A percentile compares a stretch with the other conserved stretches of the same genome.
These are phyloP conservation scores for Deakozyma indianensis DNA, from an alignment of 805 yeast genomes.

Conservation along the genomic window DNA sequence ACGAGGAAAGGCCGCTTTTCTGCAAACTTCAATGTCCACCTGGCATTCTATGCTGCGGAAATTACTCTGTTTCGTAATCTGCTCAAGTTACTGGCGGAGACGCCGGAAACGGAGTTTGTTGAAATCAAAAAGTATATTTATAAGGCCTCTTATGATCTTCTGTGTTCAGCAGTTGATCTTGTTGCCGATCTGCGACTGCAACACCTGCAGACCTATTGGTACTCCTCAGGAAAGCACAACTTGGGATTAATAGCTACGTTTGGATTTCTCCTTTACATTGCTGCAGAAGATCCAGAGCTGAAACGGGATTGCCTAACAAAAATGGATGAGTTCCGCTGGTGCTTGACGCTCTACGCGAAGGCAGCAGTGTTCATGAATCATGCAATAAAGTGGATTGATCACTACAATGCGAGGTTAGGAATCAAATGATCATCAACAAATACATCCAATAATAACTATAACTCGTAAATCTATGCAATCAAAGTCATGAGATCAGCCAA, in stretches of 20 bases:
- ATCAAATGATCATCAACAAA: slow-evolving; percentile 3
- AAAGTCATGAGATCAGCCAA: slow-evolving; percentile 5
- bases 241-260: slow-evolving; percentile 15
- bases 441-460: too few relatives aligned
- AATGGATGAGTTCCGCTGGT: slow-evolving; percentile 15
- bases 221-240: slow-evolving; percentile 13
- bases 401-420: slow-evolving; percentile 11
- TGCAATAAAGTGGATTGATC: slow-evolving; percentile 15
- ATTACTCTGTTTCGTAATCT: slow-evolving; percentile 14
- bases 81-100: slow-evolving; percentile 9
- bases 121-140: slow-evolving; percentile 12
- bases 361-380: slow-evolving; percentile 16
- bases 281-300: slow-evolving; percentile 9
- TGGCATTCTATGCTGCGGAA: slow-evolving; percentile 15
- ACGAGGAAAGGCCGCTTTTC: slow-evolving; percentile 13
- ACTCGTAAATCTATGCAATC: background rate
- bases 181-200: slow-evolving; percentile 12
- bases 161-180: slow-evolving; percentile 15
- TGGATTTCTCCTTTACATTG: slow-evolving; percentile 11
- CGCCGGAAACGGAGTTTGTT: slow-evolving; percentile 8
- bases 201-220: slow-evolving; percentile 18
- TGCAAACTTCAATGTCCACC: slow-evolving; percentile 13
- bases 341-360: slow-evolving; percentile 12
- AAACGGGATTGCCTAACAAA: slow-evolving; percentile 9
- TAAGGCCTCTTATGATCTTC: slow-evolving; percentile 13